Evolutionary conservation across 768 basidiomycete genomes (phyloP).

Genomic region (Lentinula sp.): DNA sequence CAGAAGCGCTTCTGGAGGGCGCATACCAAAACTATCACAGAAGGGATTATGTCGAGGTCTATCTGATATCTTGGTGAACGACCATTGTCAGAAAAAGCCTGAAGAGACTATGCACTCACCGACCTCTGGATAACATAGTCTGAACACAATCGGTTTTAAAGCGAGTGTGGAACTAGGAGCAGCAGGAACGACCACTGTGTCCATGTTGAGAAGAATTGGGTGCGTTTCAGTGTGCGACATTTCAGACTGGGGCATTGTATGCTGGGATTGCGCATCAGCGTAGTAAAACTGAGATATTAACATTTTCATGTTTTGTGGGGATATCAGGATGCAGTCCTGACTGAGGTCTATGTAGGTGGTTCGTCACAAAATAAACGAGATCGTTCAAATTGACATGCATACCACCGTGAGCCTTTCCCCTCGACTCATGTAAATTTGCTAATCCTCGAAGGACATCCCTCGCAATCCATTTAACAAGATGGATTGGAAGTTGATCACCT

Average conservation of each 20-base stretch:
- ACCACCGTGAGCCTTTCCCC: constrained; percentile 14
- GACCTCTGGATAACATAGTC: not conserved
- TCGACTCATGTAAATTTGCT: constrained; percentile 10
- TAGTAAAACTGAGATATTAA: constrained; percentile 12
- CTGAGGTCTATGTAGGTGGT: constrained; percentile 14
- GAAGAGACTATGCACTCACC: not conserved
- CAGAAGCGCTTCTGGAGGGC: constrained; percentile 16
- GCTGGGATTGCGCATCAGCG: not conserved
- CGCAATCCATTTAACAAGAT: constrained; percentile 21
- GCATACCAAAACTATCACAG: constrained; percentile 8
- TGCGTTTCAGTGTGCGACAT: constrained; percentile 2
- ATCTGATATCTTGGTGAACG: not conserved
- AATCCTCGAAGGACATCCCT: constrained; percentile 19
- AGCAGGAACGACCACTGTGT: not conserved
- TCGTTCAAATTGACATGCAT: constrained; percentile 1
- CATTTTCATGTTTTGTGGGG: constrained; percentile 10
- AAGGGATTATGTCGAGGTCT: not conserved
- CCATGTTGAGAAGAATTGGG: not conserved
- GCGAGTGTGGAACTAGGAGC: not conserved
- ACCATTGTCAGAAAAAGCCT: constrained; percentile 5
- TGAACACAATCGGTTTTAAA: not conserved
- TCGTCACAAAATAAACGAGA: not conserved
- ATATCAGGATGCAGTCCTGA: constrained; percentile 14
- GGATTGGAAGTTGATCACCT: constrained; percentile 17
- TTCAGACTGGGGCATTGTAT: constrained; percentile 3